These are phyloP conservation scores for Rutstroemia sp. DNA, from an alignment of 2,329 filamentous ascomycete species.

Conservation along the genomic window DNA sequence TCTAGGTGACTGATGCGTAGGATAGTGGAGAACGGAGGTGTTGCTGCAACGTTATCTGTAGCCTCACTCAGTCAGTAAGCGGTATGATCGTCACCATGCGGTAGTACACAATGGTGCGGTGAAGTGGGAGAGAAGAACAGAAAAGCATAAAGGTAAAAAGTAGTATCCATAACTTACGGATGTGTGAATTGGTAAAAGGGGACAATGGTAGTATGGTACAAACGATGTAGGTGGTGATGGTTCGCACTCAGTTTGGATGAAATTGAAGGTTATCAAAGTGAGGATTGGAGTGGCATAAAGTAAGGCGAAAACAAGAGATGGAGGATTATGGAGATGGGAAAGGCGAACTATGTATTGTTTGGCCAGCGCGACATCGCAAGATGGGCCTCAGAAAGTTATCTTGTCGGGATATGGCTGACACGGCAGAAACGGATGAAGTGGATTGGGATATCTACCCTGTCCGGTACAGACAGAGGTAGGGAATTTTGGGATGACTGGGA, in stretches of 20 bases:
- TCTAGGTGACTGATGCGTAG: neutral
- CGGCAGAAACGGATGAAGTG: constrained; percentile 8
- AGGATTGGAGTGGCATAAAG: constrained; percentile 17
- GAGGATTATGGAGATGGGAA: constrained; percentile 14
- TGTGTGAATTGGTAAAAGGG: neutral
- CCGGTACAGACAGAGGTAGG: neutral
- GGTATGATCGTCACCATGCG: neutral
- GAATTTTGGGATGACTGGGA: neutral
- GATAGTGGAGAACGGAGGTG: constrained; percentile 10
- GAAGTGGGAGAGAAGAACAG: neutral
- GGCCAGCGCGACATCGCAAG: constrained; percentile 12
- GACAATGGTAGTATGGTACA: neutral
- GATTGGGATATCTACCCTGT: neutral
- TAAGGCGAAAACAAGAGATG: constrained; percentile 19
- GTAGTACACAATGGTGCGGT: neutral
- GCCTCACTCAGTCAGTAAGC: constrained; percentile 16
- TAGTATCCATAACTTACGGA: constrained; percentile 9
- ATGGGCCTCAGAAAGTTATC: constrained; percentile 14
- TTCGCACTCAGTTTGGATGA: neutral
- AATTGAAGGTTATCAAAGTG: constrained; percentile 15
- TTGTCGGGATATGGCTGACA: constrained; percentile 11
- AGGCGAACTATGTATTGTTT: constrained; percentile 24
- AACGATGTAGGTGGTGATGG: too few relatives aligned
- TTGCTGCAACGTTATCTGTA: constrained; percentile 15
- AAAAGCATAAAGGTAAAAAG: neutral